Evolutionary conservation across 192 early-diverging fungal species (phyloP).

Genomic region (Entophlyctis luteolus): DNA sequence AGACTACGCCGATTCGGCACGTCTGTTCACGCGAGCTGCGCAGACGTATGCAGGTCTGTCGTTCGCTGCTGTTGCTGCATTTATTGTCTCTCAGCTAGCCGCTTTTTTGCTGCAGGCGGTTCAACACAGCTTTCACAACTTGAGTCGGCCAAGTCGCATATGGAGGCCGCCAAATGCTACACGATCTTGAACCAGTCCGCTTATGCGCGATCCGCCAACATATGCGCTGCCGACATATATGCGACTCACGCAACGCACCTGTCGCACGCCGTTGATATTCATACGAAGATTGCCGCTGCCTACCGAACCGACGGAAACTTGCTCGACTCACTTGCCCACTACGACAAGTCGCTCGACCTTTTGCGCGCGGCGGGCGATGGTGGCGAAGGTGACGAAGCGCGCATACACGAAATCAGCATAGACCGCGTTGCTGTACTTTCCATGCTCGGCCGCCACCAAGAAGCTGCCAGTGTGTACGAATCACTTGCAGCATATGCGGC

Average conservation of each 20-base stretch:
- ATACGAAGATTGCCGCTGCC: background rate
- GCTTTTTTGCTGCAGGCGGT: too few relatives aligned
- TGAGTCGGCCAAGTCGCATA: background rate
- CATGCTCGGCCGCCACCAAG: background rate
- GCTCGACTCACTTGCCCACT: background rate
- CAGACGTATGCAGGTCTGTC: background rate
- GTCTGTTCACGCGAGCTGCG: constrained; percentile 16
- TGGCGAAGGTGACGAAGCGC: background rate
- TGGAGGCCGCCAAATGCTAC: constrained; percentile 24
- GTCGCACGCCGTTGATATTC: constrained; percentile 7
- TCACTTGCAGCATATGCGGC: constrained; percentile 1
- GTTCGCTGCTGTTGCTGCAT: background rate
- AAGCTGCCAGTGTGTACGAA: constrained; percentile 7
- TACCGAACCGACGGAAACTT: background rate
- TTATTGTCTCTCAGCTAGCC: too few relatives aligned
- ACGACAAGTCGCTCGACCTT: background rate
- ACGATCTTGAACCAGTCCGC: constrained; percentile 5
- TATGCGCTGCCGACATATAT: background rate
- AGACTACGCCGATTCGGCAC: constrained; percentile 17
- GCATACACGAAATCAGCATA: constrained; percentile 2
- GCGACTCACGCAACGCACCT: background rate
- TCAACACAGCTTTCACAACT: background rate
- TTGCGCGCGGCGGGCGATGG: constrained; percentile 9
- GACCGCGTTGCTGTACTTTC: background rate
- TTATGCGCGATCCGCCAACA: background rate